phyloP scores from a whole-genome alignment of 2,329 filamentous ascomycete species.

The Microcyclospora pomicola region DNA sequence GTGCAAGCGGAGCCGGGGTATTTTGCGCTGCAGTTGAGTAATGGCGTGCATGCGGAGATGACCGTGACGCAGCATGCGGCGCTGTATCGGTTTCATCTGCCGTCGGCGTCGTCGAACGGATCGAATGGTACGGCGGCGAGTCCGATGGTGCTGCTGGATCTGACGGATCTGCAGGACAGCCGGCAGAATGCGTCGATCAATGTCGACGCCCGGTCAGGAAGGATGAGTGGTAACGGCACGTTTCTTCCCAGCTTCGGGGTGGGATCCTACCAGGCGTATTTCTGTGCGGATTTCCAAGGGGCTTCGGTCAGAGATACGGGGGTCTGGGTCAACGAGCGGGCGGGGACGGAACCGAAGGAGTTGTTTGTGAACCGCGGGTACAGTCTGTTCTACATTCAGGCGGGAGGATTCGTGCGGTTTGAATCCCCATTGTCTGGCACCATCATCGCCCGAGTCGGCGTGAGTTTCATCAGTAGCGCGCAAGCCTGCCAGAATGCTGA shows the following conservation, averaged over 20 bases:
- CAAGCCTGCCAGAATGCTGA: constrained; percentile 56
- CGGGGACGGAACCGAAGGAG: constrained; percentile 28
- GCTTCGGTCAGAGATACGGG: constrained; percentile 40
- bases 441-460: constrained; percentile 49
- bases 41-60: constrained; percentile 45
- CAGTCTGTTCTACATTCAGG: constrained; percentile 22
- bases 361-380: constrained; percentile 19
- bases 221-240: constrained; percentile 43
- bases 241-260: constrained; percentile 48
- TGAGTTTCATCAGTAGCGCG: constrained; percentile 52
- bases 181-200: constrained; percentile 38
- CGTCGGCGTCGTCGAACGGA: constrained; percentile 10
- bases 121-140: constrained; percentile 17
- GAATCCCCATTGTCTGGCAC: constrained; percentile 4
- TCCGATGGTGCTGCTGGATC: constrained; percentile 44
- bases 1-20: constrained; percentile 43
- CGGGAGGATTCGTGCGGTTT: constrained; percentile 20
- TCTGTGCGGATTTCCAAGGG: constrained; percentile 45
- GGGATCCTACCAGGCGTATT: constrained; percentile 43
- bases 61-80: constrained; percentile 43
- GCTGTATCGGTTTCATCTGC: constrained; percentile 43
- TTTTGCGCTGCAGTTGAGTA: constrained; percentile 42
- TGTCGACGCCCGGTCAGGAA: constrained; percentile 36
- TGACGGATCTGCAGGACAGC: constrained; percentile 42
- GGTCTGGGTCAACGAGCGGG: constrained; percentile 41